phyloP scores from a whole-genome alignment of 257 asterid species.

The Gentiana dahurica region DNA sequence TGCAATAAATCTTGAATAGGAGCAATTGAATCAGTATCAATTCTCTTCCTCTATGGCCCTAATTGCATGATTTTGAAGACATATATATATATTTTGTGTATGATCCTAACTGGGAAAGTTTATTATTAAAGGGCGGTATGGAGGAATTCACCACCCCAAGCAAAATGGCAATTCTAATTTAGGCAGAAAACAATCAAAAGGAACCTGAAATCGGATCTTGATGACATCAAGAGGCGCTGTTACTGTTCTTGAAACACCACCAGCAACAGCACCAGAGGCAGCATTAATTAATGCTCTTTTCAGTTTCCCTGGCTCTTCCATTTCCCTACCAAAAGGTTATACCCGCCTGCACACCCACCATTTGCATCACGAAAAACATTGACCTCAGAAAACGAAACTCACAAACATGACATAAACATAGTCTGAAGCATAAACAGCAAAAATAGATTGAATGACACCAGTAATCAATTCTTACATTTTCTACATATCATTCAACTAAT shows the following conservation, averaged over 20 bases:
- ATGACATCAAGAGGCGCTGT: slow-evolving; percentile 95
- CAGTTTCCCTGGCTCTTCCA: slow-evolving; percentile 76
- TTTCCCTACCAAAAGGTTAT: slow-evolving; percentile 27
- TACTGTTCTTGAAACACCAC: slow-evolving; percentile 69
- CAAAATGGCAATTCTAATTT: neutral
- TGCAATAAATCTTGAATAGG: neutral
- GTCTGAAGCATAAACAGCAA: neutral
- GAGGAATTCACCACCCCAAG: neutral
- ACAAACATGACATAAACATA: neutral
- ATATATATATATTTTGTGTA: too few species aligned
- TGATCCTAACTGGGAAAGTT: too few species aligned
- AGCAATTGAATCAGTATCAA: neutral
- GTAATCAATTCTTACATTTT: neutral
- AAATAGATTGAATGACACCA: neutral
- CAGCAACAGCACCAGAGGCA: slow-evolving; percentile 83
- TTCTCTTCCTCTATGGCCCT: too few species aligned
- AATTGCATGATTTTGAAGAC: too few species aligned
- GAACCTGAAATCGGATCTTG: slow-evolving; percentile 94
- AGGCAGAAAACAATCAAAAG: neutral
- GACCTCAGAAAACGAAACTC: neutral
- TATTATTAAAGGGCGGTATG: too few species aligned
- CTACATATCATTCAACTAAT: neutral
- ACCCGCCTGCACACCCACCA: slow-evolving; percentile 24
- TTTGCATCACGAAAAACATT: slow-evolving; percentile 3
- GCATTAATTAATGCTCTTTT: slow-evolving; percentile 70